Conservation (phyloP, 1,284 basidiomycete species). For the Tylopilus orsonianus region DNA sequence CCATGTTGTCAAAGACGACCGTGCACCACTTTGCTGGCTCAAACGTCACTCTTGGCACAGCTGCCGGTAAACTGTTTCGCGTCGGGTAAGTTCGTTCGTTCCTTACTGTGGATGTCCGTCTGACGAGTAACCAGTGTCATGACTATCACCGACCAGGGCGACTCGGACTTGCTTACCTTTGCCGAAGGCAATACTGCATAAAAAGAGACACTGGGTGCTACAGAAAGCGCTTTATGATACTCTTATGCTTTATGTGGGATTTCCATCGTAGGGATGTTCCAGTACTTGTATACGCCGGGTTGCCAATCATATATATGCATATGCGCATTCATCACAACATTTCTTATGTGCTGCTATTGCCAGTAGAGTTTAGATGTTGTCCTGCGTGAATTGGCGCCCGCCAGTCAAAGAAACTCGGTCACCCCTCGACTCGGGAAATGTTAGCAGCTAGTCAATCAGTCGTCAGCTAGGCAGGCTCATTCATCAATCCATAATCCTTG, state of each 20-base stretch:
- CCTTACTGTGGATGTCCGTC: slow-evolving; percentile 2
- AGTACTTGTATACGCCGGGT: background rate
- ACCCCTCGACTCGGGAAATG: too few species aligned
- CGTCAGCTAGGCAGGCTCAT: too few species aligned
- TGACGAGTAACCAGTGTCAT: slow-evolving; percentile 68
- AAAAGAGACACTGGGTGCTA: slow-evolving; percentile 17
- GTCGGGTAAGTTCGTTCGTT: slow-evolving; percentile 71
- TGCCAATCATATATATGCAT: slow-evolving; percentile 8
- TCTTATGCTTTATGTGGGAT: slow-evolving; percentile 3
- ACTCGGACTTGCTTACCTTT: slow-evolving; percentile 89
- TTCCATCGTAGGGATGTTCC: slow-evolving; percentile 1
- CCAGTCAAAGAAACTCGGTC: too few species aligned
- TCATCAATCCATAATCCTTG: too few species aligned
- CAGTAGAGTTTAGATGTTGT: too few species aligned
- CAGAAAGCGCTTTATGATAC: slow-evolving; percentile 6
- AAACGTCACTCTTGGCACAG: slow-evolving; percentile 97
- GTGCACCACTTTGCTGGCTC: slow-evolving; percentile 97
- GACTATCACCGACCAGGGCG: slow-evolving; percentile 96
- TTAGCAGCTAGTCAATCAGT: too few species aligned
- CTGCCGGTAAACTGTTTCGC: slow-evolving; percentile 99
- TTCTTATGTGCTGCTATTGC: too few species aligned
- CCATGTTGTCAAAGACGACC: slow-evolving; percentile 98
- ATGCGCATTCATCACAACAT: background rate
- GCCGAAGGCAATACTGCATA: slow-evolving; percentile 62
- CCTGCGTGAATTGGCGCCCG: too few species aligned